Conservation (phyloP, 2,329 filamentous ascomycete genomes). For the Diaporthe sp. region DNA sequence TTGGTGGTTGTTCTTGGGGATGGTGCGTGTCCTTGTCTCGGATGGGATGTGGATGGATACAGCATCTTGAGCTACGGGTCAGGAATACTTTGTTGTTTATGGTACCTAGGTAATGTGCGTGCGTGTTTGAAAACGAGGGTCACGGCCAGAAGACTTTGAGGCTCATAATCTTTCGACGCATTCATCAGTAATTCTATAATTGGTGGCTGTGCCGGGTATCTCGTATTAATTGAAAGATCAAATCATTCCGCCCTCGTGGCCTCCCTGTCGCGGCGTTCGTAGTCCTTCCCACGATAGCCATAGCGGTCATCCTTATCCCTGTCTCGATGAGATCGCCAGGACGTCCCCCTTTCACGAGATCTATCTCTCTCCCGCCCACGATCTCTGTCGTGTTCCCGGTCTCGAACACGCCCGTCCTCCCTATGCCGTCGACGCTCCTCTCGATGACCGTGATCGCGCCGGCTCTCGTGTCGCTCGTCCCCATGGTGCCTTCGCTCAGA, state of each 20-base stretch:
- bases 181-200: neutral
- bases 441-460: slow-evolving; percentile 12
- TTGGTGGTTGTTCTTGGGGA: too few relatives aligned
- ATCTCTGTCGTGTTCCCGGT: neutral
- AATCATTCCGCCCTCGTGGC: neutral
- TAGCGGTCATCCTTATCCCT: neutral
- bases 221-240: neutral
- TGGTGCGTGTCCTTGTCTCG: fast-evolving
- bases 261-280: neutral
- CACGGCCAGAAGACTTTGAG: neutral
- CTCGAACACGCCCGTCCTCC: neutral
- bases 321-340: neutral
- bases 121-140: neutral
- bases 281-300: neutral
- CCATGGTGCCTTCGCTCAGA: slow-evolving; percentile 23
- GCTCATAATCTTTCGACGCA: too few relatives aligned
- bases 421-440: neutral
- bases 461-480: slow-evolving; percentile 24
- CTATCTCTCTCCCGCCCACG: neutral
- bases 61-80: too few relatives aligned
- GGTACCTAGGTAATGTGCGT: neutral
- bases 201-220: slow-evolving; percentile 30
- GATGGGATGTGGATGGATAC: too few relatives aligned
- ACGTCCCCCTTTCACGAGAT: neutral
- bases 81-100: neutral